Conservation (phyloP, 495 filamentous ascomycete species). For the Penicillium simplicissimum region DNA sequence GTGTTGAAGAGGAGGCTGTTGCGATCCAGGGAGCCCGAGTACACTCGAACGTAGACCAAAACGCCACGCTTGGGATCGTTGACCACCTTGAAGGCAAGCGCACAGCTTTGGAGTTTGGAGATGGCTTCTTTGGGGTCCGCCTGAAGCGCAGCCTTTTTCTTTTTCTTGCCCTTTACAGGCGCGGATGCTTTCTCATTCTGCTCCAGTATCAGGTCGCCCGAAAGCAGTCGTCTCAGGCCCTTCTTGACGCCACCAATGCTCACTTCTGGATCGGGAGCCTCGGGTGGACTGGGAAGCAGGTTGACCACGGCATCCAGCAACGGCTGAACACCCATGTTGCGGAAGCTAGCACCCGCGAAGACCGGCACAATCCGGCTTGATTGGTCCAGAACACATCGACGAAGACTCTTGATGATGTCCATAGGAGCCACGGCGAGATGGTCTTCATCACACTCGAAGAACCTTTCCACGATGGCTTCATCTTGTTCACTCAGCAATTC, state of each 20-base stretch:
- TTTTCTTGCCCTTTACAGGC: slow-evolving; percentile 45
- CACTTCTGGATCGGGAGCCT: slow-evolving; percentile 77
- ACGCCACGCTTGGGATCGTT: slow-evolving; percentile 83
- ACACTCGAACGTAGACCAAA: slow-evolving; percentile 89
- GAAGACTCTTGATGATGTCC: slow-evolving; percentile 71
- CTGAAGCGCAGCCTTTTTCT: slow-evolving; percentile 33
- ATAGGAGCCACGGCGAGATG: slow-evolving; percentile 62
- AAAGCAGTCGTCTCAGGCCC: slow-evolving; percentile 53
- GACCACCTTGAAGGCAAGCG: slow-evolving; percentile 95
- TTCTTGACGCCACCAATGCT: slow-evolving; percentile 58
- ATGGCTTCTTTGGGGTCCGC: slow-evolving; percentile 56
- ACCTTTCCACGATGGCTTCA: slow-evolving; percentile 79
- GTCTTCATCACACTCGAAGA: slow-evolving; percentile 73
- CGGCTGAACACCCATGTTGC: slow-evolving; percentile 92
- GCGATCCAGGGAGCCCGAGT: slow-evolving; percentile 76
- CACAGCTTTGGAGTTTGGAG: slow-evolving; percentile 70
- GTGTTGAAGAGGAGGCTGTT: slow-evolving; percentile 84
- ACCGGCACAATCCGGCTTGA: slow-evolving; percentile 73
- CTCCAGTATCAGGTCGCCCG: slow-evolving; percentile 48
- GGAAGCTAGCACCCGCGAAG: slow-evolving; percentile 89
- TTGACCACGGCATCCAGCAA: slow-evolving; percentile 86
- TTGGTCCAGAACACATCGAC: slow-evolving; percentile 61
- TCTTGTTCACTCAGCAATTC: slow-evolving; percentile 87
- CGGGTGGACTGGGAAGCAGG: slow-evolving; percentile 78
- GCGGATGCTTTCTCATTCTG: slow-evolving; percentile 37